Evolutionary conservation across 192 early-diverging fungal genomes (phyloP).

Genomic region (Coemansia sp.): DNA sequence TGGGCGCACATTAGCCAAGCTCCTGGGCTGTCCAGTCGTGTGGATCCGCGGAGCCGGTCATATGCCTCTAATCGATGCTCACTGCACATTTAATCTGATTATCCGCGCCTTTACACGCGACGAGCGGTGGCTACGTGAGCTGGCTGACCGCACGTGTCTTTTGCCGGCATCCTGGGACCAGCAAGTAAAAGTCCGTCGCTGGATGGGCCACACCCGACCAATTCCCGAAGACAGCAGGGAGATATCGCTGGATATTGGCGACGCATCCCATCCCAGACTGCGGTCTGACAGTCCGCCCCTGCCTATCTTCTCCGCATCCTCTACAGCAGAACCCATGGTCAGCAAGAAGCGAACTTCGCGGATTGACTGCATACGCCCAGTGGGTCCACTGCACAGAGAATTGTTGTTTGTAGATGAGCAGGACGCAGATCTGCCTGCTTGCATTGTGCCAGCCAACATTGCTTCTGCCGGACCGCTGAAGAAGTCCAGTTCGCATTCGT

Average conservation of each 20-base stretch:
- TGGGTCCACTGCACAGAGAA: constrained; percentile 24
- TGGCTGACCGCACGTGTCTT: constrained; percentile 26
- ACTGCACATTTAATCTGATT: constrained; percentile 47
- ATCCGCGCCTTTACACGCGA: constrained; percentile 33
- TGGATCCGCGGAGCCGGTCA: constrained; percentile 44
- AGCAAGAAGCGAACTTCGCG: constrained; percentile 8
- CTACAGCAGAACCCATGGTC: neutral
- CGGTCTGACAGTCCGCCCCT: neutral
- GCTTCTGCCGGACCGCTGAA: too few species aligned
- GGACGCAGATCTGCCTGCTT: constrained; percentile 9
- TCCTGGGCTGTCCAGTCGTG: constrained; percentile 35
- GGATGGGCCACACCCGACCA: constrained; percentile 12
- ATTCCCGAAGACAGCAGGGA: neutral
- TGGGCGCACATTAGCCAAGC: constrained; percentile 42
- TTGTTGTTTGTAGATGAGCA: constrained; percentile 36
- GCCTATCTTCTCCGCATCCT: neutral
- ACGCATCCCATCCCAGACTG: neutral
- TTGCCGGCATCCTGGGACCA: constrained; percentile 33
- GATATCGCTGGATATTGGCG: constrained; percentile 3
- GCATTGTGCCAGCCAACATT: constrained; percentile 25
- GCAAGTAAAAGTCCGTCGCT: constrained; percentile 20
- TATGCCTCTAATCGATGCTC: constrained; percentile 52
- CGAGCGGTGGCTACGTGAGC: constrained; percentile 28
- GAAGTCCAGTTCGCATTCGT: too few species aligned
- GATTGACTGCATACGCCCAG: constrained; percentile 11